Evolutionary conservation across 345 rosid genomes (phyloP).

Genomic region (Euphorbia tirucalli): DNA sequence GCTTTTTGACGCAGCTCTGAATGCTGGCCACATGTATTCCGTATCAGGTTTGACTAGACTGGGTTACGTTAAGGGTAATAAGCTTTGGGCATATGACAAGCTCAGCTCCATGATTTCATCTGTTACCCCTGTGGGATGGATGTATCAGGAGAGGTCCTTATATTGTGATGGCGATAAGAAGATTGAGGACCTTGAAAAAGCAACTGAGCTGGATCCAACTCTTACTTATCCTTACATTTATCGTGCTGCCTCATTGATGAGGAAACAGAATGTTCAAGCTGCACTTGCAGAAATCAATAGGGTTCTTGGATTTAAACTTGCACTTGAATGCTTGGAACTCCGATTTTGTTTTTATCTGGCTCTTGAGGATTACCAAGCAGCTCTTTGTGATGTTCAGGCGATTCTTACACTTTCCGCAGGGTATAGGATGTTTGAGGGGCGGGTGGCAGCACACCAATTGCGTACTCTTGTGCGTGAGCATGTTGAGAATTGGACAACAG

Average conservation of each 20-base stretch:
- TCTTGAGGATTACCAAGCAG: conserved; percentile 79
- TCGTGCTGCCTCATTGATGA: conserved; percentile 81
- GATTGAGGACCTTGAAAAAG: conserved; percentile 81
- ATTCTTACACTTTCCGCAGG: conserved; percentile 82
- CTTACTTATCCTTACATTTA: conserved; percentile 94
- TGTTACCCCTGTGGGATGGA: conserved; percentile 71
- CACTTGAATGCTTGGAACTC: conserved; percentile 92
- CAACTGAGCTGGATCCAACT: conserved; percentile 86
- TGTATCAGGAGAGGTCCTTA: conserved; percentile 93
- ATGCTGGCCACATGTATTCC: conserved; percentile 74
- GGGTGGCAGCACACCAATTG: conserved; percentile 85
- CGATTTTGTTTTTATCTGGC: conserved; percentile 91
- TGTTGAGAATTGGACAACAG: conserved; percentile 85
- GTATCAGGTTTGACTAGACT: conserved; percentile 85
- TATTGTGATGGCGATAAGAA: conserved; percentile 77
- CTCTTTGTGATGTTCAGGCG: conserved; percentile 92
- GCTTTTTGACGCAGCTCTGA: conserved; percentile 64
- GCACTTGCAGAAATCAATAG: conserved; percentile 86
- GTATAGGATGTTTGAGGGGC: conserved; percentile 90
- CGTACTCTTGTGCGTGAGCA: conserved; percentile 90
- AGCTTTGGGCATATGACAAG: conserved; percentile 66
- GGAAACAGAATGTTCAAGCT: conserved; percentile 64
- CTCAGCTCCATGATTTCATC: conserved; percentile 78
- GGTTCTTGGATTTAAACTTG: conserved; percentile 88
- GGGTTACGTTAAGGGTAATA: conserved; percentile 59